Percentiles rank a stretch among this genome's conserved stretches.
Conservation (phyloP, 768 basidiomycete species). For the Mycena belliarum region DNA sequence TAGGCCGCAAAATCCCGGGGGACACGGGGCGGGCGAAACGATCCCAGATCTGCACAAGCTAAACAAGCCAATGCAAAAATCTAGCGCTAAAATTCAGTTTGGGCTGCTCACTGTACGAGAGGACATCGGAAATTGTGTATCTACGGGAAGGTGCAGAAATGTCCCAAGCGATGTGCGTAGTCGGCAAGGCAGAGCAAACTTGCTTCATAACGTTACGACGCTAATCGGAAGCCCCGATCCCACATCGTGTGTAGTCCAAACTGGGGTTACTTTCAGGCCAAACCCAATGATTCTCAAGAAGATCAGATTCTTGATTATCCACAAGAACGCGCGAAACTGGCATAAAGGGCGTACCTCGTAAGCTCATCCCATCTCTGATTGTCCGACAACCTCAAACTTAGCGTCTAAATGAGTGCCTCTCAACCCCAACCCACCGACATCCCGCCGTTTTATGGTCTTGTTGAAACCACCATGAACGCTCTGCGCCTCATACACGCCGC, state of each 20-base stretch:
- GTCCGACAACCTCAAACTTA: constrained; percentile 62
- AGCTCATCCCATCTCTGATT: constrained; percentile 43
- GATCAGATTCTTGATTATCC: constrained; percentile 40
- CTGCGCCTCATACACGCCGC: constrained; percentile 84
- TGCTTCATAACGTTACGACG: constrained; percentile 44
- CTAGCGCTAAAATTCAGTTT: constrained; percentile 20
- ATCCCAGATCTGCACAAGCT: constrained; percentile 21
- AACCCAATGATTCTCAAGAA: constrained; percentile 31
- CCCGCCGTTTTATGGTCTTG: constrained; percentile 75
- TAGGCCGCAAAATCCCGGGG: constrained; percentile 17
- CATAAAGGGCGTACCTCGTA: constrained; percentile 49
- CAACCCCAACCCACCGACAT: constrained; percentile 44
- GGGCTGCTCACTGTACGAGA: constrained; percentile 13
- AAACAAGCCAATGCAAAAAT: constrained; percentile 18
- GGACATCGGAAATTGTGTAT: constrained; percentile 21
- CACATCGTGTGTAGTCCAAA: constrained; percentile 33
- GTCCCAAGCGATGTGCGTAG: constrained; percentile 29
- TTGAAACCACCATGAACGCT: constrained; percentile 80
- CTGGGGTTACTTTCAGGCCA: constrained; percentile 35
- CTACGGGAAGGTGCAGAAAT: neutral
- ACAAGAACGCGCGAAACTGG: constrained; percentile 37
- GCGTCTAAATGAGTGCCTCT: constrained; percentile 43
- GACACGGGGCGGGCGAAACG: constrained; percentile 12
- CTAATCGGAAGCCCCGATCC: constrained; percentile 40
- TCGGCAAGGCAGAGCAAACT: constrained; percentile 33